Percentiles rank a stretch among this genome's conserved stretches.
phyloP scores from a whole-genome alignment of 2,329 filamentous ascomycete species.

The Aspergillus pseudoterreus region DNA sequence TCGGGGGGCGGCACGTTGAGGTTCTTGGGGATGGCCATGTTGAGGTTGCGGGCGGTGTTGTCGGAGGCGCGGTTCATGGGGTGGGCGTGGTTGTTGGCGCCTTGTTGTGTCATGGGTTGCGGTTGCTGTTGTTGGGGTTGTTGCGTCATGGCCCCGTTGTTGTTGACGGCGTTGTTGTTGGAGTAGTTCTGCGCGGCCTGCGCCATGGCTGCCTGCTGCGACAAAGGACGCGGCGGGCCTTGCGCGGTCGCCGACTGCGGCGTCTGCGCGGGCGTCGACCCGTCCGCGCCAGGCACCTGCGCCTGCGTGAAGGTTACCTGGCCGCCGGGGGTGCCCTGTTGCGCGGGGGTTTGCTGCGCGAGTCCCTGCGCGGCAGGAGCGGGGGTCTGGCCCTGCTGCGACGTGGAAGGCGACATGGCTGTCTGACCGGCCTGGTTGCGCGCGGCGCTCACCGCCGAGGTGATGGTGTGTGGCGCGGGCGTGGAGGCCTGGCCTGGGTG shows the following conservation, averaged over 20 bases:
- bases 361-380: slow-evolving; percentile 22
- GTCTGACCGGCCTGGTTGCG: slow-evolving; percentile 37
- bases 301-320: slow-evolving; percentile 28
- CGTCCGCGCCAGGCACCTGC: slow-evolving; percentile 25
- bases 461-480: slow-evolving; percentile 46
- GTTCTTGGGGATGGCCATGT: slow-evolving; percentile 79
- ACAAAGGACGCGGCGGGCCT: slow-evolving; percentile 40
- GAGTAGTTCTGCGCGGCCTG: slow-evolving; percentile 43
- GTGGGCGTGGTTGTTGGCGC: slow-evolving; percentile 36
- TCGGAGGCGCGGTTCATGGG: slow-evolving; percentile 42
- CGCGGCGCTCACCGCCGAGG: slow-evolving; percentile 46
- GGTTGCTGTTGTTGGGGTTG: slow-evolving; percentile 15
- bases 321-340: slow-evolving; percentile 26
- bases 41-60: slow-evolving; percentile 48
- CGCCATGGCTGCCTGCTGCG: slow-evolving; percentile 45
- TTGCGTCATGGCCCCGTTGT: slow-evolving; percentile 17
- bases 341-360: slow-evolving; percentile 13
- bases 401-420: slow-evolving; percentile 34
- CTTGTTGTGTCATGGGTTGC: slow-evolving; percentile 26
- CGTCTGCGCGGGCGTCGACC: slow-evolving; percentile 29
- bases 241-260: slow-evolving; percentile 29
- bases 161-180: slow-evolving; percentile 20
- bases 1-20: slow-evolving; percentile 69
- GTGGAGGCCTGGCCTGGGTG: slow-evolving; percentile 33
- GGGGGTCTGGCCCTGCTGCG: slow-evolving; percentile 30